phyloP scores from a whole-genome alignment of 2,329 filamentous ascomycete species.

The Microdochium paspali region DNA sequence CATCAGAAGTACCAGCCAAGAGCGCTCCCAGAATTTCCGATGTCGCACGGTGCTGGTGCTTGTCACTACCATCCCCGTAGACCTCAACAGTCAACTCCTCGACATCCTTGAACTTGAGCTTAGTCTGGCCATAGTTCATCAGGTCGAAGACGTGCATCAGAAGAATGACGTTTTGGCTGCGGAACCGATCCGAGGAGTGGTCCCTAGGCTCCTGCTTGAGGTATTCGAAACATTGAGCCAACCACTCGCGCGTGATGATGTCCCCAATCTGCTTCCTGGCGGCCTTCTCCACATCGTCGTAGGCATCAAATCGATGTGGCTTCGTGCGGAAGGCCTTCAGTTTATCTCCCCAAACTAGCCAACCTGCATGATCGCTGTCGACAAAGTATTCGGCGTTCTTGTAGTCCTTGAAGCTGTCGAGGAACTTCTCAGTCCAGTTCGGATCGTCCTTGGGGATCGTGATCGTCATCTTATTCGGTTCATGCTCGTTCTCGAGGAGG shows the following conservation, averaged over 20 bases:
- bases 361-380: constrained; percentile 86
- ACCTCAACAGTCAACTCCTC: constrained; percentile 68
- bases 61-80: constrained; percentile 89
- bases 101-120: constrained; percentile 77
- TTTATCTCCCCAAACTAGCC: constrained; percentile 88
- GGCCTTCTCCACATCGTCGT: constrained; percentile 70
- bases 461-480: constrained; percentile 68
- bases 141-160: constrained; percentile 86
- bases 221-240: constrained; percentile 79
- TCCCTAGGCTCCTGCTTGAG: constrained; percentile 95
- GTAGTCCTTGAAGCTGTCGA: constrained; percentile 67
- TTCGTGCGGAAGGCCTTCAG: constrained; percentile 74
- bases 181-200: constrained; percentile 70
- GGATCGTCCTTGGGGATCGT: constrained; percentile 65
- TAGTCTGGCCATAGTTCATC: constrained; percentile 70
- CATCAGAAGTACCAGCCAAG: constrained; percentile 71
- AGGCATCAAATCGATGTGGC: constrained; percentile 56
- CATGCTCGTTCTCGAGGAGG: constrained; percentile 67
- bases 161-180: constrained; percentile 78
- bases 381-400: constrained; percentile 75
- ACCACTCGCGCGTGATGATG: constrained; percentile 75
- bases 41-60: constrained; percentile 94
- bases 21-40: constrained; percentile 86
- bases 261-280: constrained; percentile 72
- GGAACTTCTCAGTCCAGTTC: constrained; percentile 68